Conservation (phyloP, 805 yeast genomes). For the Candida mattraensis region DNA sequence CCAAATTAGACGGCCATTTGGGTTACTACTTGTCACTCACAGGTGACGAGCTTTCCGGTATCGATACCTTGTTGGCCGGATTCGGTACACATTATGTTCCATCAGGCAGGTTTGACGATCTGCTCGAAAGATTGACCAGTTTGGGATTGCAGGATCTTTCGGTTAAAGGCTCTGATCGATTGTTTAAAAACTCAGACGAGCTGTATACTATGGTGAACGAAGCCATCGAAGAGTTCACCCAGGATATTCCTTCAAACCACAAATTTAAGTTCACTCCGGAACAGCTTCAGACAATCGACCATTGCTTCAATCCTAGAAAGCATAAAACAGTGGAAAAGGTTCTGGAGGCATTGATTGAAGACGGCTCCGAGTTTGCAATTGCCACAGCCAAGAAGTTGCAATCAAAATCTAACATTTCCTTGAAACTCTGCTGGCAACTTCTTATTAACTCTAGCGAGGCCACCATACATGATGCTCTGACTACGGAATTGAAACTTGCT, state of each 20-base stretch:
- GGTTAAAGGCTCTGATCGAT: conserved; percentile 11
- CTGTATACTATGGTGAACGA: conserved; percentile 60
- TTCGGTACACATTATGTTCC: conserved; percentile 89
- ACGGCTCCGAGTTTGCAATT: conserved; percentile 66
- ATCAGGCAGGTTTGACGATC: conserved; percentile 56
- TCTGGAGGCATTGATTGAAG: conserved; percentile 48
- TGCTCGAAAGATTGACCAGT: conserved; percentile 64
- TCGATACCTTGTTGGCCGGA: conserved; percentile 81
- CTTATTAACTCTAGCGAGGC: conserved; percentile 59
- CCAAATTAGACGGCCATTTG: conserved; percentile 75
- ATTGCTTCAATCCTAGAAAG: conserved; percentile 52
- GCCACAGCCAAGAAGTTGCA: conserved; percentile 54
- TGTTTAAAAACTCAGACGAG: conserved; percentile 33
- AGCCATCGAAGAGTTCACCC: conserved; percentile 77
- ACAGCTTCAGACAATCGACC: conserved; percentile 64
- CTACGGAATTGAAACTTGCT: conserved; percentile 74
- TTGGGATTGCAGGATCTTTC: conserved; percentile 39
- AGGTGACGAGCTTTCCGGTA: conserved; percentile 74
- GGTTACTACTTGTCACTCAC: conserved; percentile 88
- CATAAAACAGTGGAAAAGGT: conserved; percentile 52
- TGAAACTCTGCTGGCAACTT: conserved; percentile 69
- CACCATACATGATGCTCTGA: conserved; percentile 64
- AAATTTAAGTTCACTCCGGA: conserved; percentile 55
- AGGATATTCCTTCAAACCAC: conserved; percentile 62
- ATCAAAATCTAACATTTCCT: conserved; percentile 74